These are phyloP conservation scores for Saturnispora ahearnii DNA, from an alignment of 805 yeast genomes.

Conservation along the genomic window DNA sequence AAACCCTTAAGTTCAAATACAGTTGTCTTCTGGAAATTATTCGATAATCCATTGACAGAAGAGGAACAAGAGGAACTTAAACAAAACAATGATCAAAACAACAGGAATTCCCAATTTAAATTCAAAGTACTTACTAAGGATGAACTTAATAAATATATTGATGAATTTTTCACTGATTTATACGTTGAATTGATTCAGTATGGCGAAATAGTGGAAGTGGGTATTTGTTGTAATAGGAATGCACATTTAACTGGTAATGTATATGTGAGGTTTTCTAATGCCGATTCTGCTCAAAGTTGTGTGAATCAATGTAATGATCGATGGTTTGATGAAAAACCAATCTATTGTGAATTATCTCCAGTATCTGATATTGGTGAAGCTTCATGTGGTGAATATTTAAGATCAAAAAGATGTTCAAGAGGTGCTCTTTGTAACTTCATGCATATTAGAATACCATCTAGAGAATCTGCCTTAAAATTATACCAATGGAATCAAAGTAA, in stretches of 20 bases:
- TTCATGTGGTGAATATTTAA: constrained; percentile 62
- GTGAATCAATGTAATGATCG: constrained; percentile 56
- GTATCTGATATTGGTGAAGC: constrained; percentile 63
- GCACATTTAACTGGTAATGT: constrained; percentile 84
- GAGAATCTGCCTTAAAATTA: background rate
- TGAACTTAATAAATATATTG: constrained; percentile 40
- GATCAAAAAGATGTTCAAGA: constrained; percentile 52
- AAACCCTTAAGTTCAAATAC: constrained; percentile 60
- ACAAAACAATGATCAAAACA: background rate
- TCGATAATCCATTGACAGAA: constrained; percentile 45
- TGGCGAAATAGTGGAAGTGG: constrained; percentile 50
- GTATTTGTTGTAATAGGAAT: constrained; percentile 76
- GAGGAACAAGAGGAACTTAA: constrained; percentile 18
- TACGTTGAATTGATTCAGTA: constrained; percentile 48
- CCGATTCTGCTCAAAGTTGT: constrained; percentile 52
- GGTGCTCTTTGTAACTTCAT: constrained; percentile 82
- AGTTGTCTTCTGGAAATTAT: constrained; percentile 54
- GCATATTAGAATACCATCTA: constrained; percentile 55
- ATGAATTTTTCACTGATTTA: constrained; percentile 61
- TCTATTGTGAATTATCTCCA: constrained; percentile 72
- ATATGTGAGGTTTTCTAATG: constrained; percentile 51
- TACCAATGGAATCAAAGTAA: background rate
- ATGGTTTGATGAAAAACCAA: constrained; percentile 77
- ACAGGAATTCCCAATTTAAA: background rate
- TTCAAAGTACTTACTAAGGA: constrained; percentile 16